These are phyloP conservation scores for Blastomyces percursus DNA, from an alignment of 2,329 filamentous ascomycete species.

Conservation along the genomic window DNA sequence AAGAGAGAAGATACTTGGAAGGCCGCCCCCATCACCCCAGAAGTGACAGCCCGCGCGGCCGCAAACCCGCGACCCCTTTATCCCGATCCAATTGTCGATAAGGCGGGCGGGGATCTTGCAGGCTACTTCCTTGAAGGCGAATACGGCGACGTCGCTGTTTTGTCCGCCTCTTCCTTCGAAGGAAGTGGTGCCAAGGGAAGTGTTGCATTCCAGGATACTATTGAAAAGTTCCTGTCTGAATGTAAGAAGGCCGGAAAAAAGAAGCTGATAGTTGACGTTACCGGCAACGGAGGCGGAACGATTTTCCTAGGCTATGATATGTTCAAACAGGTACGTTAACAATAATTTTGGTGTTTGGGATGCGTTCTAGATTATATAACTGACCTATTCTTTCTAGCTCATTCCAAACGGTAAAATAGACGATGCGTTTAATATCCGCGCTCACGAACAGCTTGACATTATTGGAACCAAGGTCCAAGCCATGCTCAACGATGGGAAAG, in stretches of 20 bases:
- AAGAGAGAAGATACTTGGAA: conserved; percentile 8
- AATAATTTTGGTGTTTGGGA: not conserved
- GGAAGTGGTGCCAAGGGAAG: conserved; percentile 14
- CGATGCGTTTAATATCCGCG: conserved; percentile 38
- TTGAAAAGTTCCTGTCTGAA: conserved; percentile 38
- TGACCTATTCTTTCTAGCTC: conserved; percentile 21
- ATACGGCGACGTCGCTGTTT: conserved; percentile 34
- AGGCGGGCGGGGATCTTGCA: conserved; percentile 27
- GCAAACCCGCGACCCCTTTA: conserved; percentile 18
- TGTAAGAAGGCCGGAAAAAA: conserved; percentile 41
- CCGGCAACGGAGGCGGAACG: conserved; percentile 49
- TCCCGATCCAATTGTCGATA: conserved; percentile 29
- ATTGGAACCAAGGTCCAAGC: conserved; percentile 22
- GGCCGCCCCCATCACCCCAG: not conserved
- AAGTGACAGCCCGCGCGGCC: not conserved
- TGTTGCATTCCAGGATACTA: conserved; percentile 28
- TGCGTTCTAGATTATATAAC: not conserved
- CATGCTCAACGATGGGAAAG: conserved; percentile 12
- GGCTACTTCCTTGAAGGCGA: conserved; percentile 36
- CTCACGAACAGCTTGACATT: conserved; percentile 31
- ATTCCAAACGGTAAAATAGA: conserved; percentile 40
- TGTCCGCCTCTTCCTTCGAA: conserved; percentile 34
- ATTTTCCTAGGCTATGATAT: conserved; percentile 39
- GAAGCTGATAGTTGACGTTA: conserved; percentile 55
- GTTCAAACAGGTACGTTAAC: conserved; percentile 37